Evolutionary conservation across 768 basidiomycete species (phyloP), one percentile per base, ranked within the genome.

Genomic region (Termitomyces sp.): DNA sequence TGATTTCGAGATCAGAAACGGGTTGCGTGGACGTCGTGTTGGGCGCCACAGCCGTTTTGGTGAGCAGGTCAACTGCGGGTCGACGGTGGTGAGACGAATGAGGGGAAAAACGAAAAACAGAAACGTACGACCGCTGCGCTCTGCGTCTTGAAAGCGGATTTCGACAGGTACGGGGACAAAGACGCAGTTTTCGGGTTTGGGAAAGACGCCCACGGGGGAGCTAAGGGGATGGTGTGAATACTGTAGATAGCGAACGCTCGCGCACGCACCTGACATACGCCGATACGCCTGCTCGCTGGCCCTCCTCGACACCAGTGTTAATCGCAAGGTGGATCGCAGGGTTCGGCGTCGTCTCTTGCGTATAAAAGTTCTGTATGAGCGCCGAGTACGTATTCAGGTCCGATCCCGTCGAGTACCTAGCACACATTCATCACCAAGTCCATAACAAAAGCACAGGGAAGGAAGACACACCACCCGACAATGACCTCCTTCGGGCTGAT

Each of bases 301-400:
- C 80, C 58, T 79, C 81, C 61, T 87, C 86, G 4, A 86, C 78
- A 20, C 91, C 89, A 9, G 95, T 95, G 74, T 96, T 92, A 40
- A 98, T 77, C 5, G 94, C 88, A 56, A 98, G 79, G 71, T 98
- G 95, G 50, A 98, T 84, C 3, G 96, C 94, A 35, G 88, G 92
- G 70, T 89, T 85, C 3, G 94, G 91, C 0, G 85, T 79, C 5
- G 93, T 93, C 74, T 98, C 94, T 80, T 91, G 87, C 43, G 91
- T 86, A 74, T 97, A 98, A 77, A 97, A 97, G 74, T 95, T 94
- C 80, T 98, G 96, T 69, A 98, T 95, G 65, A 98, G 83, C 12
- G 96, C 94, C 30, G 95, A 95, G 76, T 94, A 95, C 7, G 92
- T 93, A 75, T 95, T 95, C 58, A 98, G 81, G 64, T 85, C 85